phyloP scores from a whole-genome alignment of 1,284 basidiomycete species.

The Cryptococcus sp. region DNA sequence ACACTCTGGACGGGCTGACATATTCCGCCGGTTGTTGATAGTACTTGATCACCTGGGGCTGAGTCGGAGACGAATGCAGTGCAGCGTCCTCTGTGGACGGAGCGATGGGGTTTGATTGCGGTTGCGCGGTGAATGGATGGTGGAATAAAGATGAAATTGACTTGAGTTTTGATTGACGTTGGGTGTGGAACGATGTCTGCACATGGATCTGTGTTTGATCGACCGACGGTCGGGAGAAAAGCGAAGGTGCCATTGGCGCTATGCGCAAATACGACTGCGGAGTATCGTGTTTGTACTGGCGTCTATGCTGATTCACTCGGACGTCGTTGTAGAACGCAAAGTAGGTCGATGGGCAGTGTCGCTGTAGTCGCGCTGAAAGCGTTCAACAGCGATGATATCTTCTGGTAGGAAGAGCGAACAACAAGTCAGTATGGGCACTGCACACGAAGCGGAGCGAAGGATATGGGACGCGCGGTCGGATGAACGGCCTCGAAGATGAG shows the following conservation, averaged over 20 bases:
- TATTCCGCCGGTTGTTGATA: conserved; percentile 2
- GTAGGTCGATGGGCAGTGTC: too few relatives aligned
- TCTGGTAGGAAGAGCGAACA: too few relatives aligned
- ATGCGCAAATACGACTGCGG: too few relatives aligned
- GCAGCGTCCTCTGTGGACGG: background rate
- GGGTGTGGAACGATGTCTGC: background rate
- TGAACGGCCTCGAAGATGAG: too few relatives aligned
- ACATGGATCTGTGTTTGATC: background rate
- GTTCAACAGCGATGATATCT: too few relatives aligned
- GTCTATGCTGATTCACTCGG: too few relatives aligned
- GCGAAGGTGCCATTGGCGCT: conserved; percentile 11
- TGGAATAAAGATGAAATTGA: conserved; percentile 18
- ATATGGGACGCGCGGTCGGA: too few relatives aligned
- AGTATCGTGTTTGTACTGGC: too few relatives aligned
- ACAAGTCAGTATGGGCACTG: too few relatives aligned
- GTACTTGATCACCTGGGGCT: conserved; percentile 9
- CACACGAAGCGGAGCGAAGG: too few relatives aligned
- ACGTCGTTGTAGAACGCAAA: too few relatives aligned
- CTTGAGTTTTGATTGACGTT: conserved; percentile 14
- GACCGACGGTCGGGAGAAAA: conserved; percentile 12
- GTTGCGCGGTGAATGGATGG: conserved; percentile 8
- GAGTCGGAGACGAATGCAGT: background rate
- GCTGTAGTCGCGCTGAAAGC: too few relatives aligned
- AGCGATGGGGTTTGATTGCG: background rate
- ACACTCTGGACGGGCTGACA: background rate